Evolutionary conservation across 352 stramenopile genomes (phyloP), one percentile per base, ranked within the genome.

Genomic region (Phytophthora cactorum): DNA sequence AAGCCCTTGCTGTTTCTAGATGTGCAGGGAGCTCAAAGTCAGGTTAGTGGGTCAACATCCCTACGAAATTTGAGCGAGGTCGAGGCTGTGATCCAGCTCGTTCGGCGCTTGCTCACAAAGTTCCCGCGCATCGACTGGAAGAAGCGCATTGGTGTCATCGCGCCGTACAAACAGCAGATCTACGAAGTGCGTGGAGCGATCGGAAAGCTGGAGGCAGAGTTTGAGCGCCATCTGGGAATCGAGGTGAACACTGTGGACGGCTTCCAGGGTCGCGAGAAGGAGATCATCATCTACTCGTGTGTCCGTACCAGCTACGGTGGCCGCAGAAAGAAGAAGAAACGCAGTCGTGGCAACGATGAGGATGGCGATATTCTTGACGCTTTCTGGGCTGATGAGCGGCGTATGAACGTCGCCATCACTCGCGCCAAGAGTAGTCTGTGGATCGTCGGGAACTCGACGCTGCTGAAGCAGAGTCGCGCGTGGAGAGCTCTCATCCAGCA

Each of bases 401-500:
- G 98, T n/a, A 95, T 99, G 74, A 99, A 99, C 81, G 98, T 99
- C 49, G 98, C 98, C 17, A 94, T 99, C 44, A 99, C 98, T 47
- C 81, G 98, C 36, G 97, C 97, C 2, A 98, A 98, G 76, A 89
- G 97, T 54, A 98, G 98, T 73, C 77, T 98, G 14, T 95, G 86
- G 87, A 89, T 95, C 51, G 82, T 95, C 25, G 87, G 87, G 51
- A 93, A 91, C 77, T 90, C 87, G 32, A 71, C 65, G 31, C 39
- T 95, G 55, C 72, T 95, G 41, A 73, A 80, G 57, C 84, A 92
- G 52, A 93, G 83, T 65, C 68, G 67, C 12, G 84, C 81, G 17
- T 95, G 87, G 87, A 70, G 72, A 25, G 71, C 81, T 51, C 68
- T 95, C n/a, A 84, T 95, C 56, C 74, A 84, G 11, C 74, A 90